A percentile compares a stretch with the other conserved stretches of the same genome.
phyloP scores from a whole-genome alignment of 768 basidiomycete species.

The Boletellus ananiceps region DNA sequence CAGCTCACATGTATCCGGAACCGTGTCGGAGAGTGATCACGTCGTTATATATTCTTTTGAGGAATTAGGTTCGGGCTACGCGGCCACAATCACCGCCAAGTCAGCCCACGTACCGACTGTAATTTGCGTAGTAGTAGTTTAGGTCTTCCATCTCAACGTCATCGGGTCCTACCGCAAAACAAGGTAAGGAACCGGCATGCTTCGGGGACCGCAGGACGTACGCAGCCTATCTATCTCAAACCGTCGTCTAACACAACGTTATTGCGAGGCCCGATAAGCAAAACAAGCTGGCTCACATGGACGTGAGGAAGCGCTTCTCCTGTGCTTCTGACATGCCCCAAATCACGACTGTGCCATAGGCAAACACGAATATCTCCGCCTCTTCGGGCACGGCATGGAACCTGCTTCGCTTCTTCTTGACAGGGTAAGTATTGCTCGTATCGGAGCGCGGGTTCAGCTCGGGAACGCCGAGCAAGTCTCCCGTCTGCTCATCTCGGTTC shows the following conservation, averaged over 20 bases:
- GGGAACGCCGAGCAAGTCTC: conserved; percentile 75
- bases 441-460: conserved; percentile 43
- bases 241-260: conserved; percentile 59
- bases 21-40: conserved; percentile 93
- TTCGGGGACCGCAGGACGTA: conserved; percentile 31
- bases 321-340: conserved; percentile 97
- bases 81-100: conserved; percentile 2
- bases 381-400: conserved; percentile 62
- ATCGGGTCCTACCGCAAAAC: conserved; percentile 57
- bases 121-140: conserved; percentile 95
- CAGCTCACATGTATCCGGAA: conserved; percentile 86
- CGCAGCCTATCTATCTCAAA: conserved; percentile 88
- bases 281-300: conserved; percentile 59
- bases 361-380: conserved; percentile 90
- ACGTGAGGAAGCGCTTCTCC: conserved; percentile 85
- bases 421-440: conserved; percentile 30
- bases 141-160: conserved; percentile 95
- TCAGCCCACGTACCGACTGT: conserved; percentile 65
- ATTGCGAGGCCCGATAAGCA: neutral
- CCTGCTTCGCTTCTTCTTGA: conserved; percentile 55
- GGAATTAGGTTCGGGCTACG: conserved; percentile 31
- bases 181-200: conserved; percentile 1
- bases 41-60: conserved; percentile 86
- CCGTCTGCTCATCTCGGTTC: conserved; percentile 40
- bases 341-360: conserved; percentile 92